Percentiles rank a stretch among this genome's conserved stretches.
phyloP scores from a whole-genome alignment of 129 eudicot genomes.

The Silybum marianum region DNA sequence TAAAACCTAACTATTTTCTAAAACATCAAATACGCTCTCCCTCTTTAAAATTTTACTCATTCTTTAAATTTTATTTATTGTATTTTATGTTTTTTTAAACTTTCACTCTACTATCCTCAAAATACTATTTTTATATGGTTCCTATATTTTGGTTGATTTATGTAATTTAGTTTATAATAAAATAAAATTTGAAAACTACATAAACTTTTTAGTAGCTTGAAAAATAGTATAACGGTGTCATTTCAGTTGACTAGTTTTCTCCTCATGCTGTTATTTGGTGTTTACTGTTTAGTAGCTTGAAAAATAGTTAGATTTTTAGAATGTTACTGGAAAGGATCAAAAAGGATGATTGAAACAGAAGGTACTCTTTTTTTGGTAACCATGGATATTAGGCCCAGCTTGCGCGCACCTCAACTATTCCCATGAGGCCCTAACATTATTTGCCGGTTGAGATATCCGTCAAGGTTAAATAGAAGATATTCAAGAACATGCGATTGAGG shows the following conservation, averaged over 20 bases:
- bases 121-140: no score
- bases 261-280: not conserved
- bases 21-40: no score
- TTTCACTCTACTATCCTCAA: no score
- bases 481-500: not conserved
- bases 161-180: no score
- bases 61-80: no score
- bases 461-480: not conserved
- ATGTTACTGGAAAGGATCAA: not conserved
- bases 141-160: no score
- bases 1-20: no score
- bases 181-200: no score
- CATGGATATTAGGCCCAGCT: not conserved
- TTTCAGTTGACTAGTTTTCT: not conserved
- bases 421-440: not conserved
- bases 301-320: not conserved
- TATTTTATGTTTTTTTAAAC: no score
- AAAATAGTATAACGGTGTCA: not conserved
- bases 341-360: not conserved
- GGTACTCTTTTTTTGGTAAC: not conserved
- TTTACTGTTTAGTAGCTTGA: not conserved
- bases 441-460: not conserved
- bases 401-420: not conserved
- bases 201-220: no score
- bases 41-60: no score